Evolutionary conservation across 1,284 basidiomycete genomes (phyloP).

Genomic region (Fomitopsis betulina): DNA sequence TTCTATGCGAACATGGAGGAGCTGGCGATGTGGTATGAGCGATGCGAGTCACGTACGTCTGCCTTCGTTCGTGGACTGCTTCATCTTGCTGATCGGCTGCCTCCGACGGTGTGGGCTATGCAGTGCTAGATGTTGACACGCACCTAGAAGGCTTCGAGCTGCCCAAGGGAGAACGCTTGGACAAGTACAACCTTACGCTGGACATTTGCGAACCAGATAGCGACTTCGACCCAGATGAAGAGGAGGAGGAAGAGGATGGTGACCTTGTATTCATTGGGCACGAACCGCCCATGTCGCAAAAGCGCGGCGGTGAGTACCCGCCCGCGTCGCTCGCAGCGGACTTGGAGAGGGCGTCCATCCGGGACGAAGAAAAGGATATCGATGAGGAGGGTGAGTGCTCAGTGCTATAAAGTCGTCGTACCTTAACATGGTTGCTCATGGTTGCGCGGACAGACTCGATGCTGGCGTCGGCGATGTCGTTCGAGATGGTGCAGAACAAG

Average conservation of each 20-base stretch:
- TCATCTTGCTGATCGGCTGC: not conserved
- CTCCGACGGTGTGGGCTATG: too few relatives aligned
- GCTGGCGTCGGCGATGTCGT: constrained; percentile 4
- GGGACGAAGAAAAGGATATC: not conserved
- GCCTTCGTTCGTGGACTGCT: not conserved
- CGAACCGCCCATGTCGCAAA: not conserved
- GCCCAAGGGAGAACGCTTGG: not conserved
- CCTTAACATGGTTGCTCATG: not conserved
- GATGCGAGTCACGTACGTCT: constrained; percentile 3
- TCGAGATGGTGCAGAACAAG: constrained; percentile 2
- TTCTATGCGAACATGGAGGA: constrained; percentile 8
- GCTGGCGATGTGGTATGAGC: constrained; percentile 5
- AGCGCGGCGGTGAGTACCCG: not conserved
- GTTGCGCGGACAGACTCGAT: not conserved
- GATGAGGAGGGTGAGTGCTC: not conserved
- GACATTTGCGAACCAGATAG: constrained; percentile 10
- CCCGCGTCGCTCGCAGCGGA: not conserved
- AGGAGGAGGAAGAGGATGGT: constrained; percentile 6
- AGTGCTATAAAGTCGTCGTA: not conserved
- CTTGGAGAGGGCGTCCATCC: not conserved
- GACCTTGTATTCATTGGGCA: constrained; percentile 8
- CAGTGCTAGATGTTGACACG: constrained; percentile 4
- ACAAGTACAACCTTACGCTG: constrained; percentile 2
- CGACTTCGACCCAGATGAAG: constrained; percentile 14
- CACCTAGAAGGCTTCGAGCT: constrained; percentile 8